Percentiles rank a stretch among this genome's conserved stretches.
phyloP scores from a whole-genome alignment of 2,329 filamentous ascomycete species.

The Ceratocystis variospora region DNA sequence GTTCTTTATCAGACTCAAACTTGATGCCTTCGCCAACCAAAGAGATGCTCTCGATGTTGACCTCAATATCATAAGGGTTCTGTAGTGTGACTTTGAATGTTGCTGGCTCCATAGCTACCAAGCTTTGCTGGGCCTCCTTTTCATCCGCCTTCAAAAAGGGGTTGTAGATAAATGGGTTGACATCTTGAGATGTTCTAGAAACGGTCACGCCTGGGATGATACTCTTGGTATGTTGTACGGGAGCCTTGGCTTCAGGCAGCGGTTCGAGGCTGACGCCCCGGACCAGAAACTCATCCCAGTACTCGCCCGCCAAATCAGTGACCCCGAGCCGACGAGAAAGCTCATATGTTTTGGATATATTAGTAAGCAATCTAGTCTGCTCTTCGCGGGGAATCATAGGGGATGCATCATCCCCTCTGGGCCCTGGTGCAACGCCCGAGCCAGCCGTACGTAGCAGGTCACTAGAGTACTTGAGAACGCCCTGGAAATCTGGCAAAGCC shows the following conservation, averaged over 20 bases:
- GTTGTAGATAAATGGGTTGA: slow-evolving; percentile 89
- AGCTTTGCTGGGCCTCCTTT: slow-evolving; percentile 47
- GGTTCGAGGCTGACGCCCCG: slow-evolving; percentile 60
- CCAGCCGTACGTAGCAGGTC: slow-evolving; percentile 72
- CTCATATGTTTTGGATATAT: slow-evolving; percentile 69
- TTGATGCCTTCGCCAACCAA: slow-evolving; percentile 60
- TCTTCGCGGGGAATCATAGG: slow-evolving; percentile 66
- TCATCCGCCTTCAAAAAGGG: slow-evolving; percentile 59
- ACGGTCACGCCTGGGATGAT: slow-evolving; percentile 38
- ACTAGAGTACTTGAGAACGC: slow-evolving; percentile 77
- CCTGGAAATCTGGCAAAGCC: slow-evolving; percentile 79
- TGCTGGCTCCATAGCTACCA: slow-evolving; percentile 67
- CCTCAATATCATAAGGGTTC: slow-evolving; percentile 85
- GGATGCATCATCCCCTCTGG: slow-evolving; percentile 53
- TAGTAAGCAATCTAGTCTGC: slow-evolving; percentile 69
- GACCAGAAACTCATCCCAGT: slow-evolving; percentile 94
- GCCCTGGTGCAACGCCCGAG: slow-evolving; percentile 60
- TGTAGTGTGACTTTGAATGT: slow-evolving; percentile 74
- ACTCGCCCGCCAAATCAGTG: slow-evolving; percentile 58
- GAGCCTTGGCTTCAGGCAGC: slow-evolving; percentile 42
- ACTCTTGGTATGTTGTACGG: slow-evolving; percentile 50
- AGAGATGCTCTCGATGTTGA: slow-evolving; percentile 71
- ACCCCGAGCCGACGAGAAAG: slow-evolving; percentile 66
- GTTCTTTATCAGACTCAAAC: slow-evolving; percentile 53
- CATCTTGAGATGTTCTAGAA: slow-evolving; percentile 42